Percentiles rank a stretch among this genome's conserved stretches.
phyloP scores from a whole-genome alignment of 1,284 basidiomycete species.

The Ganoderma resinaceum region DNA sequence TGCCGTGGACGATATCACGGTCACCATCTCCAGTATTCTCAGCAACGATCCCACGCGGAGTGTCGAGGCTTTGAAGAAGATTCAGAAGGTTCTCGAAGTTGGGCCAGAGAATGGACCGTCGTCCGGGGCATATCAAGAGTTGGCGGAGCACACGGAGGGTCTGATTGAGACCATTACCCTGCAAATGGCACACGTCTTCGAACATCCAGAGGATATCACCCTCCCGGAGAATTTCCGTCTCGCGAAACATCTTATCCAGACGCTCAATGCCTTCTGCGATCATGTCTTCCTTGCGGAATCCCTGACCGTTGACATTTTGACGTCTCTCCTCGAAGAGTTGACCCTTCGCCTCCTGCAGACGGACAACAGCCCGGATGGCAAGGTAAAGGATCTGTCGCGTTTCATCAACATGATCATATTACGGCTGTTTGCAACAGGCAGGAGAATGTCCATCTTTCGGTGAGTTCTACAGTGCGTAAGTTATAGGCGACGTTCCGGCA shows the following conservation, averaged over 20 bases:
- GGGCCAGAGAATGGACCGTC: conserved; percentile 76
- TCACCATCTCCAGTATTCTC: conserved; percentile 84
- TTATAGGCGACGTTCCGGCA: conserved; percentile 14
- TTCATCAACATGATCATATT: conserved; percentile 99
- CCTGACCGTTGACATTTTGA: conserved; percentile 80
- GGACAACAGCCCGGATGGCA: conserved; percentile 79
- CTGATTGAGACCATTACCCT: conserved; percentile 87
- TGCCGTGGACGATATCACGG: conserved; percentile 66
- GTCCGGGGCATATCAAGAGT: conserved; percentile 73
- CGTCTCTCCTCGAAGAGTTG: conserved; percentile 84
- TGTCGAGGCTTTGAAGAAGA: conserved; percentile 93
- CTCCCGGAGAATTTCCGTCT: conserved; percentile 85
- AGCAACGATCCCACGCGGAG: conserved; percentile 86
- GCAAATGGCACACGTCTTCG: conserved; percentile 91
- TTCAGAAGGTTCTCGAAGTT: conserved; percentile 82
- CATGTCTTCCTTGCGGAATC: conserved; percentile 84
- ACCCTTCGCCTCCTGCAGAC: conserved; percentile 91
- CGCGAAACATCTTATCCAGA: conserved; percentile 96
- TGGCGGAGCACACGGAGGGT: conserved; percentile 87
- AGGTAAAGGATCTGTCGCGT: conserved; percentile 88
- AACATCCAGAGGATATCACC: conserved; percentile 75
- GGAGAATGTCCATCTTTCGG: conserved; percentile 93
- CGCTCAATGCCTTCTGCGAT: conserved; percentile 91
- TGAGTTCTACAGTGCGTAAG: conserved; percentile 46
- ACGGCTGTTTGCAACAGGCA: conserved; percentile 89